Percentiles rank a stretch among this genome's conserved stretches.
Evolutionary conservation across 371 early-diverging fungal genomes (phyloP).

Genomic region (Circinella minor): DNA sequence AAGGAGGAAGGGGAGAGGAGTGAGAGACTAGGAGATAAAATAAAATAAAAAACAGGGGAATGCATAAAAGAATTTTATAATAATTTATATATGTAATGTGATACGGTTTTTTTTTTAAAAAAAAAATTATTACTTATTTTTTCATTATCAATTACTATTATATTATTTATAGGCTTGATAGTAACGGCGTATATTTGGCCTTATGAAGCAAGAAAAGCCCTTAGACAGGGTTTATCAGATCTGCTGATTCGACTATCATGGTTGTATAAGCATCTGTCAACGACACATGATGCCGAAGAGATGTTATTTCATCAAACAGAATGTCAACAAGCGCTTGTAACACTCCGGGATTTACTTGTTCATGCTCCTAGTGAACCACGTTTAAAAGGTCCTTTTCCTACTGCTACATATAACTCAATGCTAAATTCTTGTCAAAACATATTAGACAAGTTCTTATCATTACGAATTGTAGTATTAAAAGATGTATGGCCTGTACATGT

Average conservation of each 20-base stretch:
- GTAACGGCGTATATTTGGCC: conserved; percentile 78
- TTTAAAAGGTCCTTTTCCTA: conserved; percentile 82
- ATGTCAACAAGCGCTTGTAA: conserved; percentile 43
- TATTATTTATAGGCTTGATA: conserved; percentile 24
- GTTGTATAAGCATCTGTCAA: conserved; percentile 66
- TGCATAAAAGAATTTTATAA: background rate
- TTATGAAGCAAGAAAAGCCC: conserved; percentile 79
- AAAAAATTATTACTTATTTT: background rate
- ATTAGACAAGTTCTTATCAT: conserved; percentile 73
- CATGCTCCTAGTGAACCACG: conserved; percentile 84
- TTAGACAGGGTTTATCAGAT: conserved; percentile 72
- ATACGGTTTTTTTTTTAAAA: too few relatives aligned
- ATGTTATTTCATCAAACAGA: conserved; percentile 24
- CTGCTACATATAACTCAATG: conserved; percentile 64
- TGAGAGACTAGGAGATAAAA: background rate
- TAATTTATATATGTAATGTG: too few relatives aligned
- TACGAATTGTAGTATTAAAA: conserved; percentile 68
- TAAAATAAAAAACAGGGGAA: background rate
- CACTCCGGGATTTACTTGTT: conserved; percentile 61
- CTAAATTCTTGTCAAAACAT: conserved; percentile 75
- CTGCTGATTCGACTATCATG: conserved; percentile 65
- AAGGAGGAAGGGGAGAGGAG: background rate
- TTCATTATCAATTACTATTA: background rate
- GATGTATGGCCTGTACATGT: conserved; percentile 63
- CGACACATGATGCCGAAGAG: conserved; percentile 20